These are phyloP conservation scores for Fusarium bactridioides DNA, from an alignment of 2,329 filamentous ascomycete species.

Conservation along the genomic window DNA sequence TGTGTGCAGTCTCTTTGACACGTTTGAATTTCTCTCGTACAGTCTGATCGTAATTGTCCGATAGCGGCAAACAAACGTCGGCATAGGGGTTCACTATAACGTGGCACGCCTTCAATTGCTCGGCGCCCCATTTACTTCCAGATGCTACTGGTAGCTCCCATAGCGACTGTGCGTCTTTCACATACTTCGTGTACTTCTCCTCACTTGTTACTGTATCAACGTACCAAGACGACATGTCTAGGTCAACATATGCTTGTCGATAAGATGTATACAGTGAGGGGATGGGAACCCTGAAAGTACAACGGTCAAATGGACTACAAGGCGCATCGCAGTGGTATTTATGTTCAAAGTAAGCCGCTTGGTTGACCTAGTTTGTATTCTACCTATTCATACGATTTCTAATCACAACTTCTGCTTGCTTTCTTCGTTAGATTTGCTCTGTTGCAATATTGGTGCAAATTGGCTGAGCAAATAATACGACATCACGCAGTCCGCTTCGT, in stretches of 20 bases:
- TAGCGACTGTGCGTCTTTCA: neutral
- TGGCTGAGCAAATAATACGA: neutral
- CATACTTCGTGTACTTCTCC: fast-evolving
- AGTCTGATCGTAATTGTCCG: too few relatives aligned
- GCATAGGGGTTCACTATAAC: neutral
- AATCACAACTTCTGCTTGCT: neutral
- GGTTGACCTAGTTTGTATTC: neutral
- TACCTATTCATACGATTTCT: neutral
- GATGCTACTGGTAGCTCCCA: neutral
- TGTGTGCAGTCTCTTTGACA: neutral
- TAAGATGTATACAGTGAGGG: neutral
- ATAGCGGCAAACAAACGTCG: neutral
- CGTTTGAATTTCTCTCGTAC: too few relatives aligned
- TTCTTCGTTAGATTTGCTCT: neutral
- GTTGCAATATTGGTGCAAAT: neutral
- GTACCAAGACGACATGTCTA: neutral
- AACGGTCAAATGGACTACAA: too few relatives aligned
- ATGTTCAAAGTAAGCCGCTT: neutral
- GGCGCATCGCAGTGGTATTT: neutral
- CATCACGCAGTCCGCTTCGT: fast-evolving
- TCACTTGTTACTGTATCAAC: neutral
- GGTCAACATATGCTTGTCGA: neutral
- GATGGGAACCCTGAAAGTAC: neutral
- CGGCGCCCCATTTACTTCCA: neutral
- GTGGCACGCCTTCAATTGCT: neutral